Conservation (phyloP, 257 asterid species). For the Agastache rugosa region DNA sequence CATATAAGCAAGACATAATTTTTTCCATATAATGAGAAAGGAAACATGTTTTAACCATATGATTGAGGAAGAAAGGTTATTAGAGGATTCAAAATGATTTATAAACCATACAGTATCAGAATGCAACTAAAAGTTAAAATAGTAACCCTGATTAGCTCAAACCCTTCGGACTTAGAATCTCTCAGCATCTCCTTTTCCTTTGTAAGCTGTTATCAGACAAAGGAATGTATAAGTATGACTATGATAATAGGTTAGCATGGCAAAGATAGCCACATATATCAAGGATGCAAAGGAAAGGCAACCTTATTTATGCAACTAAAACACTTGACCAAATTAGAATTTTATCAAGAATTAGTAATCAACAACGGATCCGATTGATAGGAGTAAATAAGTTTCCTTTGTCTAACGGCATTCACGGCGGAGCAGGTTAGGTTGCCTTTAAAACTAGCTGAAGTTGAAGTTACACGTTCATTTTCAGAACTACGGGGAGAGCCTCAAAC, state of each 20-base stretch:
- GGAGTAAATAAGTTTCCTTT: neutral
- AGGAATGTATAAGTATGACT: constrained; percentile 16
- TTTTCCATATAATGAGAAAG: constrained; percentile 22
- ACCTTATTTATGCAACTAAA: constrained; percentile 7
- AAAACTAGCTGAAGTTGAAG: neutral
- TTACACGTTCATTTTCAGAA: neutral
- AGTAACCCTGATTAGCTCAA: constrained; percentile 74
- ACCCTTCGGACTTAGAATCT: constrained; percentile 74
- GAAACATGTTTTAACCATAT: constrained; percentile 1
- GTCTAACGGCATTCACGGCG: neutral
- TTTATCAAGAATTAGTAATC: neutral
- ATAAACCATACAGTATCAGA: constrained; percentile 10
- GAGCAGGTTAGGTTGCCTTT: neutral
- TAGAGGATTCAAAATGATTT: constrained; percentile 5
- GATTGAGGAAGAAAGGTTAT: neutral
- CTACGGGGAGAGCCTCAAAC: neutral
- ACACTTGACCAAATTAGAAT: neutral
- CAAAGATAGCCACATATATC: constrained; percentile 9
- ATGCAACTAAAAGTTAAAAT: constrained; percentile 28
- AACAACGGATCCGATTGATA: neutral
- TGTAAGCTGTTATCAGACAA: constrained; percentile 57
- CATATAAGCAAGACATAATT: neutral
- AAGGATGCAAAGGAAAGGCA: constrained; percentile 7
- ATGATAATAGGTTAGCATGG: constrained; percentile 15
- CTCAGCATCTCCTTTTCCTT: constrained; percentile 73